A percentile compares a stretch with the other conserved stretches of the same genome.
These are phyloP conservation scores for Erodium maritimum DNA, from an alignment of 345 rosid species.

Conservation along the genomic window DNA sequence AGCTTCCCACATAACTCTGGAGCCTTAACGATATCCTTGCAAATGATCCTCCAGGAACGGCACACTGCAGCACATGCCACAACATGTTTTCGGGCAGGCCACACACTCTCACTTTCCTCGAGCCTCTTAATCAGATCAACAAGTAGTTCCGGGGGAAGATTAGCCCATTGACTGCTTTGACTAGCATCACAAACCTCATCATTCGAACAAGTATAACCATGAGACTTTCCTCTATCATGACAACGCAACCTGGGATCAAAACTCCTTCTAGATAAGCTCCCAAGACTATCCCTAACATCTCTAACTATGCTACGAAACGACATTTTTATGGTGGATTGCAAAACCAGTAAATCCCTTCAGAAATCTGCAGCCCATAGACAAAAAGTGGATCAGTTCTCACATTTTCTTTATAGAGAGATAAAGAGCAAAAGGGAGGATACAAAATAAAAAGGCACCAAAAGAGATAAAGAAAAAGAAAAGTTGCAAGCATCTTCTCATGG, in stretches of 20 bases:
- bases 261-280: slow-evolving; percentile 83
- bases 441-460: too few species aligned
- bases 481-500: too few species aligned
- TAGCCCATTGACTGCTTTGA: slow-evolving; percentile 78
- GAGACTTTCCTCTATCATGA: slow-evolving; percentile 57
- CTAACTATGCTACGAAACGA: slow-evolving; percentile 89
- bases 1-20: slow-evolving; percentile 86
- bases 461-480: too few species aligned
- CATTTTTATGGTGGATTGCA: slow-evolving; percentile 27
- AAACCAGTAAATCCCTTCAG: not conserved
- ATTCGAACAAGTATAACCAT: slow-evolving; percentile 36
- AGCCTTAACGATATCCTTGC: slow-evolving; percentile 75
- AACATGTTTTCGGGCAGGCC: slow-evolving; percentile 92
- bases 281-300: slow-evolving; percentile 86
- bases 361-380: not conserved
- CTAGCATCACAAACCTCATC: slow-evolving; percentile 28
- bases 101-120: slow-evolving; percentile 74
- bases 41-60: slow-evolving; percentile 93
- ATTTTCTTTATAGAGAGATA: too few species aligned
- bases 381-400: too few species aligned
- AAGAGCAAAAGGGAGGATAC: too few species aligned
- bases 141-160: slow-evolving; percentile 85
- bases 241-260: slow-evolving; percentile 72
- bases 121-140: slow-evolving; percentile 85
- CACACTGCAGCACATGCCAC: slow-evolving; percentile 98